Conservation (phyloP, 805 yeast genomes). For the Starmera quercuum region DNA sequence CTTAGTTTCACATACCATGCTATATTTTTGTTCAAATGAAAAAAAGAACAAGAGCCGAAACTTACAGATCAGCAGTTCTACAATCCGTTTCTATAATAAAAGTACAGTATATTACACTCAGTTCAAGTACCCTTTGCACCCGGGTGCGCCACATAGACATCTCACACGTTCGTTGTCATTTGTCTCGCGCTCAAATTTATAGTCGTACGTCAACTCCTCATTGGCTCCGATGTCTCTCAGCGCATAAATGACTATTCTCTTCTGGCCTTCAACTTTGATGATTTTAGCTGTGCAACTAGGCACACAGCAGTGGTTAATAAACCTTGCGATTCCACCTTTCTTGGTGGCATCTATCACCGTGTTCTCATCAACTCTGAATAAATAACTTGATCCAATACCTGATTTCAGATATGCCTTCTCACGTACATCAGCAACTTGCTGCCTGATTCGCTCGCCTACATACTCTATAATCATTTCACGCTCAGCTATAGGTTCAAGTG, state of each 20-base stretch:
- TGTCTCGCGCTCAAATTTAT: conserved; percentile 87
- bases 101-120: conserved; percentile 18
- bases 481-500: conserved; percentile 91
- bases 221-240: conserved; percentile 79
- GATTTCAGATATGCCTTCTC: conserved; percentile 79
- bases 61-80: too few relatives aligned
- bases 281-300: conserved; percentile 98
- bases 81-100: too few relatives aligned
- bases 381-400: conserved; percentile 92
- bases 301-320: conserved; percentile 94
- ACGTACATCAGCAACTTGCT: conserved; percentile 88
- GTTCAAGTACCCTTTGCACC: conserved; percentile 88
- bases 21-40: too few relatives aligned
- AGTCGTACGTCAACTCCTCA: conserved; percentile 92
- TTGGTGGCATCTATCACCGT: conserved; percentile 97
- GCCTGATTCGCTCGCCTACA: conserved; percentile 91
- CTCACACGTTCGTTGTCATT: conserved; percentile 82
- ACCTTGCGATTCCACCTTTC: conserved; percentile 94
- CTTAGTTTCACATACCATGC: too few relatives aligned
- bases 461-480: conserved; percentile 97
- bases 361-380: conserved; percentile 88
- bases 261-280: conserved; percentile 88
- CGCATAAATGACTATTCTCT: conserved; percentile 92
- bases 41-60: too few relatives aligned
- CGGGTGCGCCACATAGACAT: conserved; percentile 92